A percentile compares a stretch with the other conserved stretches of the same genome.
These are phyloP conservation scores for Coniosporium apollinis DNA, from an alignment of 495 filamentous ascomycete genomes.

Conservation along the genomic window DNA sequence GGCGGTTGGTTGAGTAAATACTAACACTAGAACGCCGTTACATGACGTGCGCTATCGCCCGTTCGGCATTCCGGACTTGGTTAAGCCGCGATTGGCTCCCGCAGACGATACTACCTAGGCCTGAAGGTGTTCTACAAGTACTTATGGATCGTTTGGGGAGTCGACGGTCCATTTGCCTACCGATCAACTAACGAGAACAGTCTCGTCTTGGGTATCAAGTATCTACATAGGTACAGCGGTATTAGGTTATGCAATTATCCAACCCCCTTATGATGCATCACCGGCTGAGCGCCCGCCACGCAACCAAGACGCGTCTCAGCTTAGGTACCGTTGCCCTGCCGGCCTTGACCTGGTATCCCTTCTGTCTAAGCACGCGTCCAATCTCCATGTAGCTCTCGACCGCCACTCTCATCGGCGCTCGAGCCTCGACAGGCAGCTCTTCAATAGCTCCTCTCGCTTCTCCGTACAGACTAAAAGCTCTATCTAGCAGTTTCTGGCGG, in stretches of 20 bases:
- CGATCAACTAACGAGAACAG: no score
- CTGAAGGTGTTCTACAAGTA: no score
- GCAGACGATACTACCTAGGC: no score
- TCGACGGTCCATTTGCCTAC: no score
- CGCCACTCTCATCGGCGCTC: conserved; percentile 44
- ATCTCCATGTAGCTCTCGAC: conserved; percentile 65
- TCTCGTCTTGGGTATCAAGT: no score
- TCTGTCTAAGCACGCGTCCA: conserved; percentile 35
- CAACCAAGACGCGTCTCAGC: conserved; percentile 33
- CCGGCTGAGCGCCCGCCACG: conserved; percentile 38
- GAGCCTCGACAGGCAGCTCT: conserved; percentile 35
- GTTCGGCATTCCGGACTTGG: no score
- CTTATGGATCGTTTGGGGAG: no score
- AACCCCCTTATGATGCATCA: no score
- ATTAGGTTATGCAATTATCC: no score
- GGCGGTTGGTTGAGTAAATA: not conserved
- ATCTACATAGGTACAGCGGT: no score
- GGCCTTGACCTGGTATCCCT: conserved; percentile 29
- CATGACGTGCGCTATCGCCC: not conserved
- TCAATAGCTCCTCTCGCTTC: conserved; percentile 34
- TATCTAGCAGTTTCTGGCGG: conserved; percentile 34
- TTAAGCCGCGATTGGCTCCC: no score
- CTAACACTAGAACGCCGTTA: not conserved
- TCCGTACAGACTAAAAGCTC: conserved; percentile 37
- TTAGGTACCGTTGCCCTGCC: conserved; percentile 42